Base-by-base conservation (phyloP, 257 asterid genomes). In the Gentiana dahurica region DNA sequence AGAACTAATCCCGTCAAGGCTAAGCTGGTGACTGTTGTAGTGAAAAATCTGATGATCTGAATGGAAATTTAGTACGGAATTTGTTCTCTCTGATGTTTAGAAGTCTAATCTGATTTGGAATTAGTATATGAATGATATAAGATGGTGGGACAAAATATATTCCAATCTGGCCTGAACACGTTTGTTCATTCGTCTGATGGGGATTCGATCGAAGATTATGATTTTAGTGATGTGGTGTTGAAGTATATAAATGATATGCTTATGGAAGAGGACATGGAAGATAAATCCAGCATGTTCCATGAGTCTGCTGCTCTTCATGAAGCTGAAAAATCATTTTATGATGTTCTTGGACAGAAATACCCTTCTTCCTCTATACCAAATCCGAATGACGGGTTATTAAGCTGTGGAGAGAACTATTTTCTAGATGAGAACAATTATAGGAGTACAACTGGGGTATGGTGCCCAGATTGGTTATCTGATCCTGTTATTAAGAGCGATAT, bases 261-360 rank as follows among this genome's bases (percentile, higher is more conserved):
- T 54, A 84, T 87, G 95, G 95, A 87, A 71, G 95, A 84, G 70
- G 85, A 84, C 5, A 86, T 81, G 73, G 94, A 84, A 67, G 94
- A 84, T 33, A 87, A 77, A 61, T 60, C 71, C 3, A 79, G 86
- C 59, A 79, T 74, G 86, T 81, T 87, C 72, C 94, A 79, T 62
- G 95, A 84, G 35, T 81, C 91, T 44, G 81, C 88, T 0, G 94
- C 95, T 54, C 84, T 87, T 71, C 89, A 81, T 63, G 95, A 81
- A 36, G 91, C 94, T 0, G 95, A 87, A 44, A 87, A 80, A 60
- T 87, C 94, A 6, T 87, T 84, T 68, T 78, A 69, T 4, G 95
- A 87, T 6, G 91, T 69, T 59, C 79, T 87, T 48, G 86, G 88
- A 4, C 77, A 74, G 68, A 73, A 61, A 58, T 51, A 63, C 49